Evolutionary conservation across 257 asterid genomes (phyloP), one percentile per base, ranked within the genome.

Genomic region (Catharanthus roseus): DNA sequence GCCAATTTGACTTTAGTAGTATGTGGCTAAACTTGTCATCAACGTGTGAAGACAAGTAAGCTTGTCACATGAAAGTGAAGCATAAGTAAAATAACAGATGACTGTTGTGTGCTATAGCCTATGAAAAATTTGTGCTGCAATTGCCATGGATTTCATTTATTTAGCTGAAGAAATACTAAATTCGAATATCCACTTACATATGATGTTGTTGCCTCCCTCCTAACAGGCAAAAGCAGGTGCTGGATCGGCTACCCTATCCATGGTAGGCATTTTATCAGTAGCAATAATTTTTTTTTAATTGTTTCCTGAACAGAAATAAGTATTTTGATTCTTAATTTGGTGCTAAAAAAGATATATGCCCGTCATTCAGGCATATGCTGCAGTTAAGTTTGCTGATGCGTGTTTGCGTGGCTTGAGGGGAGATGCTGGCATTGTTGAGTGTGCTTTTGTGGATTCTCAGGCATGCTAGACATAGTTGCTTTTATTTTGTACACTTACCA

Each of bases 141-240:
- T 33, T 61, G 9, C 24, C 66, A 61, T 21, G 4, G 6, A 2
- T 44, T 8, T 61, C 44, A 33, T 39, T 61, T 33, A 61, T 62
- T 34, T 62, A 62, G 15, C 67, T 61, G 10, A 31, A n/a, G 39
- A 33, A 61, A 1, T 18, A 33, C 66, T 19, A 61, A 18, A 4
- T 61, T 16, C 19, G 41, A 34, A 21, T 61, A 33, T 34, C 47
- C 26, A 10, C 6, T 33, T 62, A 60, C 45, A 19, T 34, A 62
- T 19, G 44, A n/a, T 62, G 67, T 8, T 36, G 12, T 8, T 61
- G 28, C 69, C 72, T 60, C 53, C 63, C 67, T 75, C 44, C 31
- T 77, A 78, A 74, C 89, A 95, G 99, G 99, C 99, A 67, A 95
- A 95, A 84, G 97, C 97, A 42, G 99, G 99, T 72, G 84, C 99